Conservation (phyloP, 1,284 basidiomycete genomes). For the Hemileia vastatrix region DNA sequence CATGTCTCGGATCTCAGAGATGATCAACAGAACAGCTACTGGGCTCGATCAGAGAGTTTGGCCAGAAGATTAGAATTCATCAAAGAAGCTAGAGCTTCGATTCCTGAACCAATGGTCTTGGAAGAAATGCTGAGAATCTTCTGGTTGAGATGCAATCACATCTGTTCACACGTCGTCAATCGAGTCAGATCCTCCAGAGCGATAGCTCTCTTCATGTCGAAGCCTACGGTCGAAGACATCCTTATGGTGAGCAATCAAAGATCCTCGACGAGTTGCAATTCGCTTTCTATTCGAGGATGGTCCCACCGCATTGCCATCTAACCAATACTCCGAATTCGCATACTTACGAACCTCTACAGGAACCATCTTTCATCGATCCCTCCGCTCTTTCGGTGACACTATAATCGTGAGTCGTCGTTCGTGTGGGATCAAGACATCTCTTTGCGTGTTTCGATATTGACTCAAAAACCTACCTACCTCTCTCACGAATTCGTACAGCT, state of each 20-base stretch:
- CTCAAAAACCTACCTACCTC: no score
- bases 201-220: no score
- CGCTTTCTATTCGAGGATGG: no score
- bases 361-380: neutral
- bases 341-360: no score
- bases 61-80: neutral
- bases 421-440: no score
- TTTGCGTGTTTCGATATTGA: no score
- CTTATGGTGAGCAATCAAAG: neutral
- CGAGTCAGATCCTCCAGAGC: neutral
- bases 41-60: neutral
- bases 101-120: neutral
- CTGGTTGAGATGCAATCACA: neutral
- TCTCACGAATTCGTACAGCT: no score
- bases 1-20: neutral
- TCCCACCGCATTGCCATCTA: no score
- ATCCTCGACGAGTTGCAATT: no score
- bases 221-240: neutral
- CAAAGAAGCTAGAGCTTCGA: neutral
- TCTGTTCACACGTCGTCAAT: neutral
- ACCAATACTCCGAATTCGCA: no score
- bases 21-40: neutral
- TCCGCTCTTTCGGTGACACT: neutral
- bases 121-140: neutral
- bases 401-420: no score